Percentiles rank a stretch among this genome's conserved stretches.
phyloP scores from a whole-genome alignment of 768 basidiomycete species.

The Russula ochroleuca region DNA sequence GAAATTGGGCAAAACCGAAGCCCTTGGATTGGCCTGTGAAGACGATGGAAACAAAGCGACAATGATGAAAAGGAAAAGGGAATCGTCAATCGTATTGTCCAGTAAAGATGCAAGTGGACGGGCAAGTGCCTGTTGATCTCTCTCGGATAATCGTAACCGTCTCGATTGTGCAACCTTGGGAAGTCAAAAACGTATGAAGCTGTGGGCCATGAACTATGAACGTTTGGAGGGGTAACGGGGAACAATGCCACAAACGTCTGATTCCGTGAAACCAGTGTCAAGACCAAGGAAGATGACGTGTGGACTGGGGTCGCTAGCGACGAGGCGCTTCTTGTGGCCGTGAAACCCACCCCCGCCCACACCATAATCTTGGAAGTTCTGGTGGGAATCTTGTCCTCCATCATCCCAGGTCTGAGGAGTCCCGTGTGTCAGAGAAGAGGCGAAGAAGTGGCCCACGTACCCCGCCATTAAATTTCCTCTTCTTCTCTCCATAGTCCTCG shows the following conservation, averaged over 20 bases:
- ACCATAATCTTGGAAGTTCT: constrained; percentile 34
- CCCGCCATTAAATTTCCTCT: constrained; percentile 74
- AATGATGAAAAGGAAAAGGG: constrained; percentile 32
- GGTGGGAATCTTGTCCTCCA: constrained; percentile 36
- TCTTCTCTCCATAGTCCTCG: constrained; percentile 70
- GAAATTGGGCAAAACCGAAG: constrained; percentile 96
- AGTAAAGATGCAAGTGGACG: constrained; percentile 62
- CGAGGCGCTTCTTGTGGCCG: constrained; percentile 65
- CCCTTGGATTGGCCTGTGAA: constrained; percentile 80
- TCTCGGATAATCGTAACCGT: constrained; percentile 95
- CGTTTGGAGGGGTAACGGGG: constrained; percentile 32
- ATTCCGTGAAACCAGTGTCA: constrained; percentile 88
- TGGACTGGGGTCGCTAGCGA: constrained; percentile 80
- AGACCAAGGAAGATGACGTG: constrained; percentile 96
- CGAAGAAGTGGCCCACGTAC: constrained; percentile 41
- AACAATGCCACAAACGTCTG: constrained; percentile 67
- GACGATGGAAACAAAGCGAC: constrained; percentile 14
- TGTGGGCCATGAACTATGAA: constrained; percentile 37
- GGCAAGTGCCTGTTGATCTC: constrained; percentile 92
- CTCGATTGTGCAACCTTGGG: constrained; percentile 70
- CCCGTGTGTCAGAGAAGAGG: neutral
- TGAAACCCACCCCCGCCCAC: constrained; percentile 22
- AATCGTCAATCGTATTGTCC: constrained; percentile 66
- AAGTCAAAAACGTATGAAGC: constrained; percentile 75
- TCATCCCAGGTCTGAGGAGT: constrained; percentile 48